Evolutionary conservation across 78 protist genomes (phyloP), one percentile per base, ranked within the genome.

Genomic region (Dictyostelium capitatum): DNA sequence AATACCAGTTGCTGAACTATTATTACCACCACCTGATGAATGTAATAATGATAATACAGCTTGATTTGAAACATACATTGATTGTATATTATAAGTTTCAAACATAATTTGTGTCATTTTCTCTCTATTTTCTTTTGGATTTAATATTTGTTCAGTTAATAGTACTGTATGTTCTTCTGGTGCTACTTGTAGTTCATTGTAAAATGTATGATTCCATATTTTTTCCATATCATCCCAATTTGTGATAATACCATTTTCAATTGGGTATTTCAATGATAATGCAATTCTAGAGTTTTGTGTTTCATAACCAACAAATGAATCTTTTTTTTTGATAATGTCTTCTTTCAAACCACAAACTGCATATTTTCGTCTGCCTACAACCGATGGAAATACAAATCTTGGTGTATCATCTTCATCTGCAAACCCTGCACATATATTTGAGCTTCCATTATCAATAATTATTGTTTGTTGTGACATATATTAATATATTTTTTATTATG

Each of bases 121-220:
- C 95, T 98, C 99, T 64, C 98, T 83, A 96, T 99, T 98, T n/a
- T 69, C 94, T 79, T 80, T 95, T 12, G 99, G 98, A 92, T 98
- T 98, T 77, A 97, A 92, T 23, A 99, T 98, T 9, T 99, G 92
- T 89, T 98, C 99, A 8, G 99, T 97, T 20, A 98, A 84, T 15
- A 98, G 94, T 4, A 98, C 97, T 47, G 98, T 95, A 65, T 97
- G 98, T 82, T 98, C 99, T 77, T 98, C 98, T 20, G 99, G 98
- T 12, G 85, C 92, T 3, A 97, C 96, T 4, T 97, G 95, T 25
- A 99, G 96, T 95, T 97, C 98, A 73, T 97, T 96, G 25, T 54
- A 54, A 94, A 87, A 96, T 93, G 98, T 96, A 95, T 99, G 98
- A 78, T 96, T 91, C 99, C 98, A 98, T 72, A 99, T 91, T 96